Evolutionary conservation across 1,139 yeast species (phyloP).

Genomic region (Debaryomyces nepalensis): DNA sequence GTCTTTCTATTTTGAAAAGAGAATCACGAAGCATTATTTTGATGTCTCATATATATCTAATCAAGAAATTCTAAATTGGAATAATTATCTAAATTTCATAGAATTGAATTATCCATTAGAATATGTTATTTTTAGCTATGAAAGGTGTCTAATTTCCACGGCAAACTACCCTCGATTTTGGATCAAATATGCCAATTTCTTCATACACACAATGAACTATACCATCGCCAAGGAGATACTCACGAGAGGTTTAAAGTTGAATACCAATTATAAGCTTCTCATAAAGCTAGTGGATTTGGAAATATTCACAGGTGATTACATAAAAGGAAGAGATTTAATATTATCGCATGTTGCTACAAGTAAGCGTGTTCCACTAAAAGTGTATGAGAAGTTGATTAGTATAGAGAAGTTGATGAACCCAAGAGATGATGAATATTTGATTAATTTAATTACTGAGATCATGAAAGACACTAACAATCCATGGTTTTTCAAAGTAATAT

Average conservation of each 20-base stretch:
- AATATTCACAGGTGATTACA: constrained; percentile 33
- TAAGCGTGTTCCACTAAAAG: constrained; percentile 36
- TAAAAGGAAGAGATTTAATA: constrained; percentile 42
- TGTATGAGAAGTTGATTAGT: constrained; percentile 42
- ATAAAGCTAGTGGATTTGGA: constrained; percentile 47
- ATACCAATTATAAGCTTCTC: constrained; percentile 31
- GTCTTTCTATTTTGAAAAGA: constrained; percentile 65
- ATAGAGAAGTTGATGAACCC: constrained; percentile 38
- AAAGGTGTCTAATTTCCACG: constrained; percentile 58
- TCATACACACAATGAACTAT: constrained; percentile 32
- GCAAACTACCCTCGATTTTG: constrained; percentile 62
- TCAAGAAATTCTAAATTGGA: constrained; percentile 63
- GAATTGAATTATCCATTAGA: constrained; percentile 43
- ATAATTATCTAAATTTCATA: constrained; percentile 58
- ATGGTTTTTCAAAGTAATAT: constrained; percentile 27
- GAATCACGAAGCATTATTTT: constrained; percentile 56
- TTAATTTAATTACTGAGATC: constrained; percentile 29
- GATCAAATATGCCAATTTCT: constrained; percentile 61
- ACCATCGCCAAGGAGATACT: constrained; percentile 43
- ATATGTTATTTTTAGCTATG: constrained; percentile 51
- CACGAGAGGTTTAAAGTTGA: constrained; percentile 34
- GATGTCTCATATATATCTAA: constrained; percentile 45
- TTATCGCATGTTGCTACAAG: constrained; percentile 32
- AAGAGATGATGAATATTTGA: constrained; percentile 29
- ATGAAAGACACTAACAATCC: constrained; percentile 29